Evolutionary conservation across 192 early-diverging fungal genomes (phyloP).

Genomic region (Coemansia sp.): DNA sequence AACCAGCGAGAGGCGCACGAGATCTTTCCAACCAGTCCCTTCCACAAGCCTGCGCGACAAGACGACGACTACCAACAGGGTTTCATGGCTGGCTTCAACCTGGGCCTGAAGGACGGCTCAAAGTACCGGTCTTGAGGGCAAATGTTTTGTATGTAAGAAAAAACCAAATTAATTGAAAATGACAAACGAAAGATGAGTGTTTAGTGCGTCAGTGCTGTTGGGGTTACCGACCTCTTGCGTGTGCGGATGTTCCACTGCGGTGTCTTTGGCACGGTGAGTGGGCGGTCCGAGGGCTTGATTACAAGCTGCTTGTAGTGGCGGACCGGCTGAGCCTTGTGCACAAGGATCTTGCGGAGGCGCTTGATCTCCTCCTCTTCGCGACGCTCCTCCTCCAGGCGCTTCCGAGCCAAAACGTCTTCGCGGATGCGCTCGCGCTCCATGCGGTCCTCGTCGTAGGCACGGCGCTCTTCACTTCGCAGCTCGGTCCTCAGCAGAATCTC

Average conservation of each 20-base stretch:
- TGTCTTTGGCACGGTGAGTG: conserved; percentile 57
- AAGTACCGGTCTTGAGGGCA: conserved; percentile 5
- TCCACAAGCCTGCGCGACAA: conserved; percentile 3
- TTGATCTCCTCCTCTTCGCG: conserved; percentile 59
- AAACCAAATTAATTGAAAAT: background rate
- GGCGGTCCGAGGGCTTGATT: conserved; percentile 57
- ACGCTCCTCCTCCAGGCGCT: conserved; percentile 53
- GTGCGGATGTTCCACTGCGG: conserved; percentile 46
- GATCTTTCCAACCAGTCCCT: conserved; percentile 40
- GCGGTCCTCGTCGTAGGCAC: conserved; percentile 61
- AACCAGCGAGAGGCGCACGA: background rate
- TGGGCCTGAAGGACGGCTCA: conserved; percentile 46
- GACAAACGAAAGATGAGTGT: background rate
- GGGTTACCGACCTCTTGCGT: conserved; percentile 14
- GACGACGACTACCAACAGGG: conserved; percentile 46
- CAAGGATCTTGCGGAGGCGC: conserved; percentile 53
- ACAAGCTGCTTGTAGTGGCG: conserved; percentile 52
- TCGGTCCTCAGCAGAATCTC: conserved; percentile 57
- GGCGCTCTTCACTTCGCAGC: conserved; percentile 64
- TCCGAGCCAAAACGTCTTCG: conserved; percentile 57
- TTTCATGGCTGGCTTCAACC: conserved; percentile 32
- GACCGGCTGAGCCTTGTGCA: conserved; percentile 65
- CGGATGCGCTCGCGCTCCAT: conserved; percentile 51
- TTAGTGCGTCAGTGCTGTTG: conserved; percentile 14
- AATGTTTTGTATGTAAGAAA: background rate